These are phyloP conservation scores for Calonectria hawksworthii DNA, from an alignment of 2,329 filamentous ascomycete species.

Conservation along the genomic window DNA sequence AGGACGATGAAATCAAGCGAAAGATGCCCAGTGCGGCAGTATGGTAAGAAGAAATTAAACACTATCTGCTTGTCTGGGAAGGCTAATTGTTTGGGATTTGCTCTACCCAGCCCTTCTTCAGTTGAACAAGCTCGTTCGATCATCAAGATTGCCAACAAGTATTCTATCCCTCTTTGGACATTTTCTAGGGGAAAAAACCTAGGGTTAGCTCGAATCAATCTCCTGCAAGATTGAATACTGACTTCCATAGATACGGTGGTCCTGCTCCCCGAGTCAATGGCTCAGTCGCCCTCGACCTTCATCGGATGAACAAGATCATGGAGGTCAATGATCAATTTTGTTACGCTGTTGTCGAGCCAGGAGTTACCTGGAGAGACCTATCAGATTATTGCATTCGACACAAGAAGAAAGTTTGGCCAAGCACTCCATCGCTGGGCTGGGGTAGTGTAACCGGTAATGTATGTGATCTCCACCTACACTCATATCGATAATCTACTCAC, in stretches of 20 bases:
- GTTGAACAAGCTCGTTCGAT: background rate
- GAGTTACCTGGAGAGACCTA: background rate
- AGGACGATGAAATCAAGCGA: background rate
- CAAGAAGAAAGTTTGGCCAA: background rate
- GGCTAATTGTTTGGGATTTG: background rate
- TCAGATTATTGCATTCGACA: background rate
- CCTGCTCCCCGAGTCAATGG: background rate
- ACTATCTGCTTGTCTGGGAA: background rate
- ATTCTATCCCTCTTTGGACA: background rate
- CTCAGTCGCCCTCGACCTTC: background rate
- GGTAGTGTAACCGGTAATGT: background rate
- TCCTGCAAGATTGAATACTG: background rate
- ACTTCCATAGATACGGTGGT: background rate
- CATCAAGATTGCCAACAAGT: background rate
- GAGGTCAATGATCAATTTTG: background rate
- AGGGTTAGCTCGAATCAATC: background rate
- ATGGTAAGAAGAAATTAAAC: background rate
- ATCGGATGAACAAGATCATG: background rate
- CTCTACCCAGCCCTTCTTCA: background rate
- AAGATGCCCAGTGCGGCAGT: background rate
- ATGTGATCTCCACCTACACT: fast-evolving
- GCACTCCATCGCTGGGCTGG: background rate
- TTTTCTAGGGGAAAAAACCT: background rate
- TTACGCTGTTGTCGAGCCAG: background rate
- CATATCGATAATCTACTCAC: background rate